Evolutionary conservation across 306 rosid genomes (phyloP).

Genomic region (Sechiopsis laciniata): DNA sequence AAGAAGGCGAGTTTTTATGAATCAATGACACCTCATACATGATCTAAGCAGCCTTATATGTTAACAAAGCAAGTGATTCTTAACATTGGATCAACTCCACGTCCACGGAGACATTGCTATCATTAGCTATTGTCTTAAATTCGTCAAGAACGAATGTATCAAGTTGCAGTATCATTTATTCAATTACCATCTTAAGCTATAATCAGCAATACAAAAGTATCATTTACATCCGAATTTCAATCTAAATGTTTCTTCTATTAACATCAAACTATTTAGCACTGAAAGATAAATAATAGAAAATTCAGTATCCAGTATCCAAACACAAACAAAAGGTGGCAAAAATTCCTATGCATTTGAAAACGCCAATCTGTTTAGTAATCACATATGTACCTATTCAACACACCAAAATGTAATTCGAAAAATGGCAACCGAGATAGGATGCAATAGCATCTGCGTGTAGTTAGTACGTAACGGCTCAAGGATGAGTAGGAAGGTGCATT

Average conservation of each 20-base stretch:
- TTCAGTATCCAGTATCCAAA: not conserved
- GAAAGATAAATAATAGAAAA: not conserved
- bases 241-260: not conserved
- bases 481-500: slow-evolving; percentile 47
- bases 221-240: not conserved
- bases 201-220: not conserved
- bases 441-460: slow-evolving; percentile 93
- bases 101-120: not conserved
- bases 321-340: not conserved
- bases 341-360: not conserved
- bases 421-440: slow-evolving; percentile 86
- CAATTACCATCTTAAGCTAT: not conserved
- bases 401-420: slow-evolving; percentile 91
- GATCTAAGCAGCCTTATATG: not conserved
- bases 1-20: not conserved
- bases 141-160: not conserved
- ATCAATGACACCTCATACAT: not conserved
- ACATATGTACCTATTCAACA: slow-evolving; percentile 61
- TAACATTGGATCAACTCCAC: not conserved
- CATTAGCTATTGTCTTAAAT: not conserved
- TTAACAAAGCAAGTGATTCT: not conserved
- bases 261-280: slow-evolving; percentile 1
- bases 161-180: not conserved
- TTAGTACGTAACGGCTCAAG: slow-evolving; percentile 71
- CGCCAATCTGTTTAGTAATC: not conserved